Evolutionary conservation across 106 monocot genomes (phyloP).

Genomic region (Dioscorea zingiberensis): DNA sequence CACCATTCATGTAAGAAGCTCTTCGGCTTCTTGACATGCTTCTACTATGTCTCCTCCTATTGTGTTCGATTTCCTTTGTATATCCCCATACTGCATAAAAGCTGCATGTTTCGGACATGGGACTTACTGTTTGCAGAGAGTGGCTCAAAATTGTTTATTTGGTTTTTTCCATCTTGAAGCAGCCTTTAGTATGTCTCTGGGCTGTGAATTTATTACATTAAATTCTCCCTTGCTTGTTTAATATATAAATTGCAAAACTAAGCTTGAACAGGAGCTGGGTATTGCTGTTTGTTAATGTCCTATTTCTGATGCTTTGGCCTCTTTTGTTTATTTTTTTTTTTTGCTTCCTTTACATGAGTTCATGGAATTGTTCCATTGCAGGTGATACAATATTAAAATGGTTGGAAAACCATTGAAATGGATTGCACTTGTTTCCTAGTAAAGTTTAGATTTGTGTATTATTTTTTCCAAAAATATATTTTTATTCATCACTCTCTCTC

Average conservation of each 20-base stretch:
- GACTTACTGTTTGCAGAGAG: neutral
- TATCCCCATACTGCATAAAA: neutral
- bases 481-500: too few species aligned
- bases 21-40: neutral
- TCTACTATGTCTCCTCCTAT: neutral
- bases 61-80: neutral
- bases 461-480: too few species aligned
- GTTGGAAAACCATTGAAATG: too few species aligned
- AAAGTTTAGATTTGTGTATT: too few species aligned
- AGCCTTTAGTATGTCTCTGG: neutral
- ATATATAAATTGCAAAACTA: slow-evolving; percentile 1
- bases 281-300: neutral
- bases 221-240: neutral
- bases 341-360: too few species aligned
- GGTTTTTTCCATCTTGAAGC: slow-evolving; percentile 1
- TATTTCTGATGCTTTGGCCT: neutral
- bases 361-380: too few species aligned
- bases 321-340: neutral
- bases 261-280: neutral
- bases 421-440: too few species aligned
- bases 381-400: too few species aligned
- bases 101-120: slow-evolving; percentile 6
- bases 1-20: slow-evolving; percentile 36
- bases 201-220: neutral
- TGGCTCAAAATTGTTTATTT: neutral